Evolutionary conservation across 2,329 filamentous ascomycete genomes (phyloP).

Genomic region (Cadophora luteo-olivacea): DNA sequence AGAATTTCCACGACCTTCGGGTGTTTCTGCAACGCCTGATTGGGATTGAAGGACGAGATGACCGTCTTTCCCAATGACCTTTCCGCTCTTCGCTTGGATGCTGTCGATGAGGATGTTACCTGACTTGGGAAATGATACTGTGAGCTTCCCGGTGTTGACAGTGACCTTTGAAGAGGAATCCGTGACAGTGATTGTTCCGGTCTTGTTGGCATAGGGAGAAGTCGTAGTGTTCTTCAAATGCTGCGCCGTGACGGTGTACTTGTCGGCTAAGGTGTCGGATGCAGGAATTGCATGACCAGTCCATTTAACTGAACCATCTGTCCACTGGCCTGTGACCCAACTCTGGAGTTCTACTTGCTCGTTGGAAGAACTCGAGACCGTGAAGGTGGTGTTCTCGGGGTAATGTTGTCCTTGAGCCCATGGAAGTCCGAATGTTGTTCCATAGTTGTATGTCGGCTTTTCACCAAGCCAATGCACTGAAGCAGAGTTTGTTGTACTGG

Average conservation of each 20-base stretch:
- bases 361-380: slow-evolving; percentile 20
- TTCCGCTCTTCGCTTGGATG: slow-evolving; percentile 32
- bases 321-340: slow-evolving; percentile 65
- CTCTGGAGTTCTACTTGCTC: slow-evolving; percentile 51
- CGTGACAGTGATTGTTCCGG: slow-evolving; percentile 9
- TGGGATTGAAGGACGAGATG: slow-evolving; percentile 61
- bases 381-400: slow-evolving; percentile 29
- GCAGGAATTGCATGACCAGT: slow-evolving; percentile 61
- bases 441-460: slow-evolving; percentile 29
- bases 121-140: slow-evolving; percentile 30
- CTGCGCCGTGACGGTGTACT: slow-evolving; percentile 50
- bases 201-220: slow-evolving; percentile 5
- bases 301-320: slow-evolving; percentile 67
- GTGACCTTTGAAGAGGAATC: slow-evolving; percentile 17
- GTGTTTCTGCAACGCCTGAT: slow-evolving; percentile 49
- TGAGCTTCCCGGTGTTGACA: slow-evolving; percentile 32
- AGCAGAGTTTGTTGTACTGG: slow-evolving; percentile 19
- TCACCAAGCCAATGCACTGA: slow-evolving; percentile 34
- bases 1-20: slow-evolving; percentile 37
- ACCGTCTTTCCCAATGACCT: slow-evolving; percentile 45
- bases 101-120: slow-evolving; percentile 28
- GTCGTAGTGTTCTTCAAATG: background rate
- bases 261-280: slow-evolving; percentile 48
- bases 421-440: slow-evolving; percentile 36
- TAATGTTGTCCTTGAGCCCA: slow-evolving; percentile 31